Evolutionary conservation across 1,284 basidiomycete genomes (phyloP).

Genomic region (Hemileia vastatrix): DNA sequence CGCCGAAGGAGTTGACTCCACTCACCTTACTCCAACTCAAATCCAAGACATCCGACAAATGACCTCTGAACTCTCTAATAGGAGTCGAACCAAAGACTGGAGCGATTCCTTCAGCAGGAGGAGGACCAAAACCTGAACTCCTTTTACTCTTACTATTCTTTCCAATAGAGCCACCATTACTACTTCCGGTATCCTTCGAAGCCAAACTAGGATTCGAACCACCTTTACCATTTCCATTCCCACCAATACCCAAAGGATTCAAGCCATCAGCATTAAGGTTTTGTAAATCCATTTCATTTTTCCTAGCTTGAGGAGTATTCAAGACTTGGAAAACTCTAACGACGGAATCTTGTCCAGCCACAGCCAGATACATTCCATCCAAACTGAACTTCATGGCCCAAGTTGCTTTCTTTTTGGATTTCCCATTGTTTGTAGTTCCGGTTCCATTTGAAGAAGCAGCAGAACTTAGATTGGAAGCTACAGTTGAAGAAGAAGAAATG

Average conservation of each 20-base stretch:
- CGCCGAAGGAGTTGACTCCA: not conserved
- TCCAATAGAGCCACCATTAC: not conserved
- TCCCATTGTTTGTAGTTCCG: not conserved
- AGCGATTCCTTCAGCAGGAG: not conserved
- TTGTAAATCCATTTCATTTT: conserved; percentile 22
- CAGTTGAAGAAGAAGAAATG: not conserved
- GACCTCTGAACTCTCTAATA: conserved; percentile 38
- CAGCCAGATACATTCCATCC: conserved; percentile 43
- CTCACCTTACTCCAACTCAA: conserved; percentile 45
- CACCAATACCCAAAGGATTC: not conserved
- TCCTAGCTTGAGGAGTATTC: conserved; percentile 24
- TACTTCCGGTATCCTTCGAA: not conserved
- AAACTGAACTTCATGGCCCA: conserved; percentile 42
- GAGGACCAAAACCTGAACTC: not conserved
- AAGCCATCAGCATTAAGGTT: not conserved
- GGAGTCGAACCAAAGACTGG: conserved; percentile 39
- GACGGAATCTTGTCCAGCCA: conserved; percentile 43
- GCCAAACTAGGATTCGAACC: not conserved
- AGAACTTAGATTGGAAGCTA: not conserved
- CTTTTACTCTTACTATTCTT: not conserved
- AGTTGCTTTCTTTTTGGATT: conserved; percentile 38
- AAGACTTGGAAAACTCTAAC: conserved; percentile 38
- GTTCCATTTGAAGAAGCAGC: not conserved
- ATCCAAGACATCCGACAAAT: conserved; percentile 44
- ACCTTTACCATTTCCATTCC: not conserved